These are phyloP conservation scores for Geranium incanum DNA, from an alignment of 441 rosid species.

Conservation along the genomic window DNA sequence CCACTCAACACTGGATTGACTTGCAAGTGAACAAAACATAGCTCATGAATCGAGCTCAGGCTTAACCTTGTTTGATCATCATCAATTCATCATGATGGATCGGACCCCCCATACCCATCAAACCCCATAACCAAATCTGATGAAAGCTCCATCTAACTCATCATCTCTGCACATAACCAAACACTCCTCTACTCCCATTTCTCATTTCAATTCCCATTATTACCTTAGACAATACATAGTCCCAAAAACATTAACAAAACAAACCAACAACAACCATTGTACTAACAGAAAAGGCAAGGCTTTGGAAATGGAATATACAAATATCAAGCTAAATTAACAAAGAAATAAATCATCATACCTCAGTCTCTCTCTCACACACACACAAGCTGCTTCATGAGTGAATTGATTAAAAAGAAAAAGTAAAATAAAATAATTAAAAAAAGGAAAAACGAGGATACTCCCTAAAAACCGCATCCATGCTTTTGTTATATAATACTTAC, in stretches of 20 bases:
- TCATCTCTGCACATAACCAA: not conserved
- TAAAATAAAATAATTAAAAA: slow-evolving; percentile 4
- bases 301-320: not conserved
- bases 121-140: slow-evolving; percentile 22
- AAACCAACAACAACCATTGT: not conserved
- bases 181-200: not conserved
- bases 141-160: slow-evolving; percentile 20
- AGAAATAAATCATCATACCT: slow-evolving; percentile 19
- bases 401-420: slow-evolving; percentile 15
- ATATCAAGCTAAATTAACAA: not conserved
- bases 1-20: not conserved
- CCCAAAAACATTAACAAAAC: not conserved
- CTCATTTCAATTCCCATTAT: not conserved
- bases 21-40: not conserved
- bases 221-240: too few species aligned
- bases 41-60: too few species aligned
- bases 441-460: slow-evolving; percentile 42
- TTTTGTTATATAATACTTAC: slow-evolving; percentile 17
- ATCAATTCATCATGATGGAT: not conserved
- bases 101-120: slow-evolving; percentile 15
- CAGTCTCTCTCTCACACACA: slow-evolving; percentile 21
- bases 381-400: slow-evolving; percentile 18
- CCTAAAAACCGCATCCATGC: slow-evolving; percentile 50
- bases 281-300: too few species aligned
- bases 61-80: not conserved